phyloP scores from a whole-genome alignment of 2,329 filamentous ascomycete genomes.

The Blastomyces gilchristii region DNA sequence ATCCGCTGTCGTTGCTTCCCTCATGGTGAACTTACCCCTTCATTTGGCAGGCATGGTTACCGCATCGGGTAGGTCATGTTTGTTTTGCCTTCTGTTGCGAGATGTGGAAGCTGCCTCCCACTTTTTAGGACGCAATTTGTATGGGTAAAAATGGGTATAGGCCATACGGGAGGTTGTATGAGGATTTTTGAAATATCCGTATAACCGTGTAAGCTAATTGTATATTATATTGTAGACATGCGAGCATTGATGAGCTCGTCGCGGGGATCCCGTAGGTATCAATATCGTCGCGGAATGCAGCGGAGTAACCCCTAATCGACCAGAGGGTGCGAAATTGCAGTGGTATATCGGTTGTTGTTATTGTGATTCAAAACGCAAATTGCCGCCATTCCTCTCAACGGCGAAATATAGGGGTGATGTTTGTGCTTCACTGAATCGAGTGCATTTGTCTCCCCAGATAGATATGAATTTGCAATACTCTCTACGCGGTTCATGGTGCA shows the following conservation, averaged over 20 bases:
- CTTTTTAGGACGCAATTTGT: constrained; percentile 10
- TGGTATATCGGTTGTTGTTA: neutral
- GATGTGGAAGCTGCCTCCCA: constrained; percentile 11
- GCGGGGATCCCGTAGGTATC: constrained; percentile 10
- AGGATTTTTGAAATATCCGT: neutral
- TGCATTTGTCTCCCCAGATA: neutral
- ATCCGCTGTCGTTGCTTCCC: constrained; percentile 5
- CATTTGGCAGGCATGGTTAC: constrained; percentile 6
- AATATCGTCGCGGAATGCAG: neutral
- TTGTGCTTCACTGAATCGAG: neutral
- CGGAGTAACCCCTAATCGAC: neutral
- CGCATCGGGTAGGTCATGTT: neutral
- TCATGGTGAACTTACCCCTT: neutral
- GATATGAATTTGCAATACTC: neutral
- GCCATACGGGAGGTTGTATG: constrained; percentile 6
- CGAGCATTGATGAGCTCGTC: neutral
- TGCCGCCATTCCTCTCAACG: neutral
- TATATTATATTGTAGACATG: constrained; percentile 5
- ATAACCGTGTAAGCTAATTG: constrained; percentile 7
- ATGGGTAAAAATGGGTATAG: neutral
- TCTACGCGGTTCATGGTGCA: neutral
- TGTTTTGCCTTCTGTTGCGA: neutral
- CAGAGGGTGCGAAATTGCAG: neutral
- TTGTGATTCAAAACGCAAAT: neutral
- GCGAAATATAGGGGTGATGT: neutral